Percentiles rank a stretch among this genome's conserved stretches.
These are phyloP conservation scores for Triticum turgidum DNA, from an alignment of 176 grass and related monocot genomes.

Conservation along the genomic window DNA sequence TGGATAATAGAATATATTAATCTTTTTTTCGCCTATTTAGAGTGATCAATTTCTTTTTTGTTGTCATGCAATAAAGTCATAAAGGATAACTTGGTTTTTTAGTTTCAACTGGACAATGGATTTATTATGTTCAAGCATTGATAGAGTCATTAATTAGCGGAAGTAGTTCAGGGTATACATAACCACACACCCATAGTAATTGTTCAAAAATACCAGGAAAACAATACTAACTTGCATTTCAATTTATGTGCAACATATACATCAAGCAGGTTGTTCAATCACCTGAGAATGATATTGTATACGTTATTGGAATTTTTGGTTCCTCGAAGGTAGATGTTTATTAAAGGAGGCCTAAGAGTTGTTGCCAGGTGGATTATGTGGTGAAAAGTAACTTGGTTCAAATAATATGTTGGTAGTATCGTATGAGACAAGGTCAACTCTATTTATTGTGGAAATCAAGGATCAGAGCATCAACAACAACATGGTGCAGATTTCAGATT, in stretches of 20 bases:
- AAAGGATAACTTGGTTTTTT: slow-evolving; percentile 76
- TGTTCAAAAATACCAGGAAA: slow-evolving; percentile 9
- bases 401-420: slow-evolving; percentile 59
- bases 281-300: slow-evolving; percentile 62
- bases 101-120: slow-evolving; percentile 59
- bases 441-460: slow-evolving; percentile 67
- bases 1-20: neutral
- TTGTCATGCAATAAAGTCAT: slow-evolving; percentile 67
- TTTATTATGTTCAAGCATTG: slow-evolving; percentile 84
- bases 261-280: slow-evolving; percentile 66
- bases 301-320: slow-evolving; percentile 60
- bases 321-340: slow-evolving; percentile 65
- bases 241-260: slow-evolving; percentile 52
- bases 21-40: neutral
- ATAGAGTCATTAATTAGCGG: slow-evolving; percentile 73
- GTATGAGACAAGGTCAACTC: slow-evolving; percentile 56
- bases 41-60: neutral
- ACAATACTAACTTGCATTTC: slow-evolving; percentile 4
- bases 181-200: neutral
- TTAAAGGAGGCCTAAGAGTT: slow-evolving; percentile 57
- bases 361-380: slow-evolving; percentile 57
- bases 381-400: slow-evolving; percentile 59
- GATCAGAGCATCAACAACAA: slow-evolving; percentile 54
- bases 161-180: slow-evolving; percentile 76
- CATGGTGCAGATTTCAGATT: slow-evolving; percentile 43